Evolutionary conservation across 495 filamentous ascomycete species (phyloP).

Genomic region (Daldinia loculata): DNA sequence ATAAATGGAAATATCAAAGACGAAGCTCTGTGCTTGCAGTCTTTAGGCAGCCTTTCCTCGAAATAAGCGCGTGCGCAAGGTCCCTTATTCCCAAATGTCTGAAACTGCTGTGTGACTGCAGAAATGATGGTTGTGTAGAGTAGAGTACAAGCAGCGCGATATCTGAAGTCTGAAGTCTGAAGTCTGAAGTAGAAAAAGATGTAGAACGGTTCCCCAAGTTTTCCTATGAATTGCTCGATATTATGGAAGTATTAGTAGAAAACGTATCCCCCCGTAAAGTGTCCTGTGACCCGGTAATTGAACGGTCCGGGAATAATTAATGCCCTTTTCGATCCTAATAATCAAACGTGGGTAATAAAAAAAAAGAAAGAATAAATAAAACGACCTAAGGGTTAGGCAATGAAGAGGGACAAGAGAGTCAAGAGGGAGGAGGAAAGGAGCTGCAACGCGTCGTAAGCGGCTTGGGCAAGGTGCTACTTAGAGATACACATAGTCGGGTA

Average conservation of each 20-base stretch:
- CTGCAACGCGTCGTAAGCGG: conserved; percentile 40
- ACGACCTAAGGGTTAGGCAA: not conserved
- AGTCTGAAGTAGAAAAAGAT: conserved; percentile 24
- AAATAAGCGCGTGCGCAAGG: conserved; percentile 30
- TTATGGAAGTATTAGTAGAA: conserved; percentile 29
- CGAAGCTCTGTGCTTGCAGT: conserved; percentile 63
- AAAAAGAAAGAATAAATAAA: conserved; percentile 1
- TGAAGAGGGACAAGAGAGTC: conserved; percentile 3
- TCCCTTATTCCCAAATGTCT: conserved; percentile 20
- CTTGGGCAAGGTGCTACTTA: conserved; percentile 18
- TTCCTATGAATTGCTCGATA: conserved; percentile 21
- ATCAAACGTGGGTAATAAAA: not conserved
- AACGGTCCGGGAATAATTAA: not conserved
- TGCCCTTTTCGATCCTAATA: not conserved
- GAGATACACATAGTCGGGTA: conserved; percentile 31
- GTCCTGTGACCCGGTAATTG: conserved; percentile 2
- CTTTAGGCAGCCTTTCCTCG: conserved; percentile 40
- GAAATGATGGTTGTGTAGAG: conserved; percentile 17
- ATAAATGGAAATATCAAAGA: conserved; percentile 53
- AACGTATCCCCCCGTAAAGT: conserved; percentile 1
- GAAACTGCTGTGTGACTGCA: conserved; percentile 24
- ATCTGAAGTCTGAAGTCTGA: conserved; percentile 21
- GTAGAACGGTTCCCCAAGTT: conserved; percentile 19
- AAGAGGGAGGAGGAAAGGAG: conserved; percentile 19
- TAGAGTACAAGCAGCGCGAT: conserved; percentile 35